These are phyloP conservation scores for Nidularia pulvinata DNA, from an alignment of 768 basidiomycete genomes.

Conservation along the genomic window DNA sequence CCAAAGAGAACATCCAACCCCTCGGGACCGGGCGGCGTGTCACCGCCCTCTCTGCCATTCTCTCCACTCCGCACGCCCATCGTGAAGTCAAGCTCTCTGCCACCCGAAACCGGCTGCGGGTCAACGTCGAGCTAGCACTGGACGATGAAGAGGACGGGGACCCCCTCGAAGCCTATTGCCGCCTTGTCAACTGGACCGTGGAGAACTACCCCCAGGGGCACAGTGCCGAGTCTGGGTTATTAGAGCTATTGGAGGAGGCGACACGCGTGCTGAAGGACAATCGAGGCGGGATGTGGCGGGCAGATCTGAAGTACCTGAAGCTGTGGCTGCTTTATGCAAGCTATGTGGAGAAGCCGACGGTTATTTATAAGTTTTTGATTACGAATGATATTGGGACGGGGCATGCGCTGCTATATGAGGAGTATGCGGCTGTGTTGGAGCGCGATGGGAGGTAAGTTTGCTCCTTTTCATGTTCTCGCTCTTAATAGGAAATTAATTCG, in stretches of 20 bases:
- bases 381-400: conserved; percentile 89
- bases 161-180: conserved; percentile 83
- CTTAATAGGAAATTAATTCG: conserved; percentile 1
- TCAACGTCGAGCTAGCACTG: conserved; percentile 74
- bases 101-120: conserved; percentile 63
- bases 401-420: conserved; percentile 87
- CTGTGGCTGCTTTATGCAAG: conserved; percentile 94
- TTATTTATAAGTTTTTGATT: conserved; percentile 89
- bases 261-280: conserved; percentile 84
- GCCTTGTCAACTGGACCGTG: conserved; percentile 88
- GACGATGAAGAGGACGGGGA: conserved; percentile 78
- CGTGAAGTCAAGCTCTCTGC: conserved; percentile 69
- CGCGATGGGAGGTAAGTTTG: conserved; percentile 69
- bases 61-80: conserved; percentile 77
- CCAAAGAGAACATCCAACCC: conserved; percentile 88
- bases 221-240: conserved; percentile 84
- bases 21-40: conserved; percentile 79
- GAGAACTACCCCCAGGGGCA: conserved; percentile 96
- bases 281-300: conserved; percentile 70
- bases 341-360: conserved; percentile 86
- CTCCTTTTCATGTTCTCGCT: conserved; percentile 1
- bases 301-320: conserved; percentile 86
- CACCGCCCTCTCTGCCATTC: conserved; percentile 71
- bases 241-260: conserved; percentile 91
- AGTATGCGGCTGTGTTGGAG: conserved; percentile 86